These are phyloP conservation scores for Microcyclosporella mali DNA, from an alignment of 2,329 filamentous ascomycete genomes.

Conservation along the genomic window DNA sequence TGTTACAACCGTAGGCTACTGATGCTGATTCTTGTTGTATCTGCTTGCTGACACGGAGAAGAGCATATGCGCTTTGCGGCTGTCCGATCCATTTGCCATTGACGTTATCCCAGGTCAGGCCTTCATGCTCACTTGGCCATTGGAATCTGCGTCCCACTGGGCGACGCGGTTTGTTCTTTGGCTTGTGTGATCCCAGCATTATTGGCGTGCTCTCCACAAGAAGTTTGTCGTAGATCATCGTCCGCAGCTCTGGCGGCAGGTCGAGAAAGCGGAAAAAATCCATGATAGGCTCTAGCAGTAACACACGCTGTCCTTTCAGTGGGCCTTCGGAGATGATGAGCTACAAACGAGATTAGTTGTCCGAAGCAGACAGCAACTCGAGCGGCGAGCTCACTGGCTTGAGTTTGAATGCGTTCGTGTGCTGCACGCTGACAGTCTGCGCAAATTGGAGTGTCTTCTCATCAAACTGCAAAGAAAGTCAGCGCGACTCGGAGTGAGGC, in stretches of 20 bases:
- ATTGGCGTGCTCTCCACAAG: constrained; percentile 1
- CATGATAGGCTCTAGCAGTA: constrained; percentile 16
- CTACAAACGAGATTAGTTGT: background rate
- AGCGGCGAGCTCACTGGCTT: constrained; percentile 1
- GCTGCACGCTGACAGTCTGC: too few relatives aligned
- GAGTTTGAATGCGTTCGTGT: constrained; percentile 7
- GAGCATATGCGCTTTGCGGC: background rate
- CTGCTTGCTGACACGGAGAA: constrained; percentile 5
- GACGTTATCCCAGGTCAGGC: background rate
- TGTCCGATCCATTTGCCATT: constrained; percentile 1
- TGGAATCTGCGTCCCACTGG: constrained; percentile 1
- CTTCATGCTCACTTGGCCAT: background rate
- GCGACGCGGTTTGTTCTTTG: background rate
- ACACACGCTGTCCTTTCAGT: constrained; percentile 10
- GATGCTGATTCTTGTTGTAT: constrained; percentile 4
- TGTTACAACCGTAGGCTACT: constrained; percentile 4
- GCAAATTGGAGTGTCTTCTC: too few relatives aligned
- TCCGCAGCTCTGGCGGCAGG: constrained; percentile 19
- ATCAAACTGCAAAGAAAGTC: too few relatives aligned
- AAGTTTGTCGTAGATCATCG: constrained; percentile 16
- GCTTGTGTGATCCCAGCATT: background rate
- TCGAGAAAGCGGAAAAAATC: constrained; percentile 10
- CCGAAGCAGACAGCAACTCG: background rate
- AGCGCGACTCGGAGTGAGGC: too few relatives aligned
- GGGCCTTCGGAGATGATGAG: constrained; percentile 11